phyloP scores from a whole-genome alignment of 2,329 filamentous ascomycete genomes.

The Colletotrichum sp. region DNA sequence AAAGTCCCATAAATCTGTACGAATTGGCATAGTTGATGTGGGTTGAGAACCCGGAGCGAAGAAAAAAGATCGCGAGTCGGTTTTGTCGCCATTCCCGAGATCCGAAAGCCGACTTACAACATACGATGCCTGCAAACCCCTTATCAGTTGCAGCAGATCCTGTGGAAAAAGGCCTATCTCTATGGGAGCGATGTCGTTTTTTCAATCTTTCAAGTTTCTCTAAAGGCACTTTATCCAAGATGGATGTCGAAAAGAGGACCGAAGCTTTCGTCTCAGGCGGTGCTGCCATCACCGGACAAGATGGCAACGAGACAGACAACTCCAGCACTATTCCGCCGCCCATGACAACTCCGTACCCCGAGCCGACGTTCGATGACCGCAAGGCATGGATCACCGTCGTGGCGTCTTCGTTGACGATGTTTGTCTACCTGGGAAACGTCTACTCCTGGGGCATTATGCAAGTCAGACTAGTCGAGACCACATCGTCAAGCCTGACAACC shows the following conservation, averaged over 20 bases:
- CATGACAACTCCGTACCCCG: neutral
- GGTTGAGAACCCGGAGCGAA: neutral
- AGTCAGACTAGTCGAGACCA: constrained; percentile 24
- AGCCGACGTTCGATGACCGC: neutral
- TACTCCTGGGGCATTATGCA: constrained; percentile 32
- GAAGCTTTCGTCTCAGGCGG: neutral
- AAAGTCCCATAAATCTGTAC: neutral
- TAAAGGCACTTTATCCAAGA: neutral
- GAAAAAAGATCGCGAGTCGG: neutral
- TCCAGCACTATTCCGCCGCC: neutral
- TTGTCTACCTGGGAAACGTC: constrained; percentile 31
- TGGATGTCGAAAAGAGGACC: constrained; percentile 6
- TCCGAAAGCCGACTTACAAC: constrained; percentile 12
- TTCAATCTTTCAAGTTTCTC: neutral
- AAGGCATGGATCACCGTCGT: constrained; percentile 28
- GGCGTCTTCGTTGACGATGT: constrained; percentile 26
- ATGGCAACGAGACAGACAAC: neutral
- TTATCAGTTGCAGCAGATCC: neutral
- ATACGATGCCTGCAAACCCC: neutral
- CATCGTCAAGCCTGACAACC: constrained; percentile 24
- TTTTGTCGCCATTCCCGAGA: neutral
- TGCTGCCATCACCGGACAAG: neutral
- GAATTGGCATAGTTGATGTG: neutral
- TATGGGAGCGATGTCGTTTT: neutral
- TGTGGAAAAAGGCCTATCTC: neutral